Base-by-base conservation (phyloP, 2,329 filamentous ascomycete species). In the Scedosporium aurantiacum region DNA sequence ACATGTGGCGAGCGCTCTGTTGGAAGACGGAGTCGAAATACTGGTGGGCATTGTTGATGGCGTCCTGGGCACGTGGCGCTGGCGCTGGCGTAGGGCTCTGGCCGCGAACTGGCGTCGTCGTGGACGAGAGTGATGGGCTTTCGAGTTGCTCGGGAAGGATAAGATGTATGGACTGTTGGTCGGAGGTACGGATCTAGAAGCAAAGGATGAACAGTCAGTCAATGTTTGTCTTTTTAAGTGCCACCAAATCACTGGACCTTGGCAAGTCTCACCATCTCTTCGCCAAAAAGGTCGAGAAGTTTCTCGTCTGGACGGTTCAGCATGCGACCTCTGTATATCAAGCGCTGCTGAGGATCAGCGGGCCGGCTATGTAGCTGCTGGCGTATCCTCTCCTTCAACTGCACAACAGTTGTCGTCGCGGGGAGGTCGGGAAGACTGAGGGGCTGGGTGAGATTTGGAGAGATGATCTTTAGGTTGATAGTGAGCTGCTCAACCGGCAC, bases 261-360 rank as follows among this genome's bases (percentile, higher is more conserved):
- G n/a, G 23, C 21, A 21, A 45, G 41, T 67, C 78, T 65, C 74
- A 84, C 82, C 60, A 75, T 71, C 63, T 83, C 79, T 61, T 77
- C 73, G 2, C 83, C 82, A 67, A 87, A 82, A 2, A 86, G 71
- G 43, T 83, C 78, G 25, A 77, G 68, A 72, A 87, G 73, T 16
- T 79, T 84, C 62, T 84, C 81, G 10, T 73, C 71, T 43, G 85
- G 82, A 58, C 78, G 78, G 32, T 75, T 69, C 57, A 87, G 72
- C 56, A 84, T 75, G 41, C 82, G 79, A 1, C 84, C 84, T 50
- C 80, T 76, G 66, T 86, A 79, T 43, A 87, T 87, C 63, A 87
- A 71, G 50, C 84, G 77, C 68, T 86, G 82, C 40, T 79, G 76
- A 40, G 82, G 77, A 63, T 83, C 77, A 16, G 76, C 66, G 3